phyloP scores from a whole-genome alignment of 371 early-diverging fungal species.

The Enterospora canceri region DNA sequence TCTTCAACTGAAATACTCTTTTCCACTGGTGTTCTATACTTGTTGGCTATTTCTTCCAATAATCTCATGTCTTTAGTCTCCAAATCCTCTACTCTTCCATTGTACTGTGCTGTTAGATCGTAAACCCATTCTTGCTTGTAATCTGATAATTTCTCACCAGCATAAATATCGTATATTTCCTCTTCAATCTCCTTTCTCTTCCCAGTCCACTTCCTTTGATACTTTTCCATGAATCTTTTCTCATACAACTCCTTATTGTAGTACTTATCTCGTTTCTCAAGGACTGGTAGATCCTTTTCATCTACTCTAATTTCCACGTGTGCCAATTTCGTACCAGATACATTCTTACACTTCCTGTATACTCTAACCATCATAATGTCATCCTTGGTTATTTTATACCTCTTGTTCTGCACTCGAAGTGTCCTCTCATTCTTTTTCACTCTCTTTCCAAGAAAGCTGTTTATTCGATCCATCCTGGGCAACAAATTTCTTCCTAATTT shows the following conservation, averaged over 20 bases:
- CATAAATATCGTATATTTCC: conserved; percentile 29
- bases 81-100: conserved; percentile 3
- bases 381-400: conserved; percentile 32
- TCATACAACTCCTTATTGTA: neutral
- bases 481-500: too few relatives aligned
- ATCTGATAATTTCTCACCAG: conserved; percentile 25
- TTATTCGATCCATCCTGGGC: conserved; percentile 39
- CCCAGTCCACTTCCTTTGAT: neutral
- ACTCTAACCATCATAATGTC: conserved; percentile 25
- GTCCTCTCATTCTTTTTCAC: conserved; percentile 21
- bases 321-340: conserved; percentile 25
- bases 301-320: neutral
- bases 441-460: conserved; percentile 34
- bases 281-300: neutral
- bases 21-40: neutral
- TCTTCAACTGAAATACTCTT: neutral
- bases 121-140: conserved; percentile 42
- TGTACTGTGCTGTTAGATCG: conserved; percentile 14
- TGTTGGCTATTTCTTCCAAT: neutral
- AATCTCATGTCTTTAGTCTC: neutral
- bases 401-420: conserved; percentile 13
- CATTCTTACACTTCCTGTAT: conserved; percentile 15
- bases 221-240: neutral
- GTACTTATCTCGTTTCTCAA: neutral
- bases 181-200: conserved; percentile 4